Percentiles rank a stretch among this genome's conserved stretches.
Conservation (phyloP, 2,329 filamentous ascomycete species). For the Thermothelomyces thermophilus region DNA sequence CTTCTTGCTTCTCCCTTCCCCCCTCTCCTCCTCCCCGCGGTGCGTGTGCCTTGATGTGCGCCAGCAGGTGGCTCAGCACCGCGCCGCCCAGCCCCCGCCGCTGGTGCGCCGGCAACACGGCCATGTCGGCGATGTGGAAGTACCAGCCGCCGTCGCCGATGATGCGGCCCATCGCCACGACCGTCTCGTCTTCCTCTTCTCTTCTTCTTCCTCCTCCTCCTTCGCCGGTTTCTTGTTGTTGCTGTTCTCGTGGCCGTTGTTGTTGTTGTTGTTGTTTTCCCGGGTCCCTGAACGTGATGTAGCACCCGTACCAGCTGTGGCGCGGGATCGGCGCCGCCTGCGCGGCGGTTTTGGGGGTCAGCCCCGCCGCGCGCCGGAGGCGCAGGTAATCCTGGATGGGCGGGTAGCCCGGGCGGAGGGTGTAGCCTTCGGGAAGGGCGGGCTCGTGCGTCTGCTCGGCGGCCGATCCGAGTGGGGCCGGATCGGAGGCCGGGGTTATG, state of each 20-base stretch:
- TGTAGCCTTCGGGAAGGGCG: constrained; percentile 30
- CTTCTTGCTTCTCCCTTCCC: no score
- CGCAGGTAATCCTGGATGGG: constrained; percentile 31
- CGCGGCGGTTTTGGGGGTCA: constrained; percentile 32
- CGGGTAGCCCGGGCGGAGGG: constrained; percentile 31
- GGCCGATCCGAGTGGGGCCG: neutral
- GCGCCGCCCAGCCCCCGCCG: constrained; percentile 40
- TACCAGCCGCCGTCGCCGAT: constrained; percentile 47
- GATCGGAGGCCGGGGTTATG: neutral
- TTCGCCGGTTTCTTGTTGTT: no score
- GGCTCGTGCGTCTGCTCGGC: neutral
- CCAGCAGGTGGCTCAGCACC: constrained; percentile 38
- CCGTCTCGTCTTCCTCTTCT: neutral
- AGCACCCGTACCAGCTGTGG: constrained; percentile 40
- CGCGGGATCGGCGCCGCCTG: constrained; percentile 32
- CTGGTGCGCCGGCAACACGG: constrained; percentile 43
- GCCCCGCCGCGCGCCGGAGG: constrained; percentile 33
- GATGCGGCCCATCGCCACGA: constrained; percentile 44
- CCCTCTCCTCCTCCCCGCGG: no score
- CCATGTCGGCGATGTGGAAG: constrained; percentile 45
- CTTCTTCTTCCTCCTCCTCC: no score
- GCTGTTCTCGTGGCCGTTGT: no score
- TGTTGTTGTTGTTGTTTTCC: no score
- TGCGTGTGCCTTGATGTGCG: constrained; percentile 35
- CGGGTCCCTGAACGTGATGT: constrained; percentile 27